Evolutionary conservation across 495 filamentous ascomycete genomes (phyloP).

Genomic region (Sphaerosporella brunnea): DNA sequence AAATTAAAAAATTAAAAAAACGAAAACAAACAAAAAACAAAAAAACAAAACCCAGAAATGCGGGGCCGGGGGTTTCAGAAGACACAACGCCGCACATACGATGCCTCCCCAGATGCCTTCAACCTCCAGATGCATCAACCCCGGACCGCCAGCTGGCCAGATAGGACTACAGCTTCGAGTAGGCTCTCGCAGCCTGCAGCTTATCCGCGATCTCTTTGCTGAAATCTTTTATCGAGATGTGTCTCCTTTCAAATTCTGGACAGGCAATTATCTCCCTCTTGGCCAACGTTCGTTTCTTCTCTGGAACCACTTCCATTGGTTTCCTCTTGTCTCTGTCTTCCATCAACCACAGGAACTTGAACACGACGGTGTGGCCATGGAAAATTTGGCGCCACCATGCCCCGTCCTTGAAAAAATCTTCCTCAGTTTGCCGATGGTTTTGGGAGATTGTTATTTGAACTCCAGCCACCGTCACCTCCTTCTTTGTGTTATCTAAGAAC

Average conservation of each 20-base stretch:
- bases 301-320: not conserved
- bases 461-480: not conserved
- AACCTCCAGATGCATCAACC: too few species aligned
- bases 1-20: too few species aligned
- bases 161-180: not conserved
- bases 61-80: too few species aligned
- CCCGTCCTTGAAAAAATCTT: not conserved
- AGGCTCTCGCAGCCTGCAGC: not conserved
- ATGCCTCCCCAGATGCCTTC: too few species aligned
- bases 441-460: constrained; percentile 4
- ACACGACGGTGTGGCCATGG: not conserved
- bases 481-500: not conserved
- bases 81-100: too few species aligned
- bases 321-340: not conserved
- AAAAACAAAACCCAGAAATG: too few species aligned
- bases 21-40: too few species aligned
- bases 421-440: not conserved
- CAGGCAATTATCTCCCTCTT: not conserved
- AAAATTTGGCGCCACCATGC: not conserved
- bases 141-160: too few species aligned
- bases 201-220: not conserved
- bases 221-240: not conserved
- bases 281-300: not conserved
- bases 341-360: not conserved
- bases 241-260: not conserved